Conservation (phyloP, 192 early-diverging fungal species). For the Borealophlyctis nickersoniae region DNA sequence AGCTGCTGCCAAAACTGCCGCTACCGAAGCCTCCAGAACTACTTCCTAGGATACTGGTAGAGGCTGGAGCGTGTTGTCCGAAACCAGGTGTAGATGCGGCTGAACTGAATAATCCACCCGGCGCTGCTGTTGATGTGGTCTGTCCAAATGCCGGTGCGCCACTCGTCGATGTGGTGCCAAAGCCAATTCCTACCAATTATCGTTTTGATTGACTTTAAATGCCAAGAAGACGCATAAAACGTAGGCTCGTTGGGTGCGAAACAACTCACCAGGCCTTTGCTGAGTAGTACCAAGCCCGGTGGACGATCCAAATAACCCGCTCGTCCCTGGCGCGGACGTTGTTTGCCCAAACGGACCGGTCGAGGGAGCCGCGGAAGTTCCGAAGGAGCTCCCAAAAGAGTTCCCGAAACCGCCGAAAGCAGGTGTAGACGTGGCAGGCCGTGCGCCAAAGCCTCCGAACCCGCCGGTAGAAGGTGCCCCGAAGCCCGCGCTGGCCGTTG, state of each 20-base stretch:
- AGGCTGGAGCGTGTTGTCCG: constrained; percentile 15
- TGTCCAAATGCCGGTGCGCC: constrained; percentile 21
- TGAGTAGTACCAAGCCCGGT: constrained; percentile 24
- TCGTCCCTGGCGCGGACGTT: constrained; percentile 6
- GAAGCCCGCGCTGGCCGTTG: constrained; percentile 34
- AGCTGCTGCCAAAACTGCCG: not conserved
- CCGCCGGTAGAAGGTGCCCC: too few species aligned
- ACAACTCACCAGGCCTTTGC: constrained; percentile 13
- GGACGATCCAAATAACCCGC: constrained; percentile 24
- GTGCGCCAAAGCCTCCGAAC: too few species aligned
- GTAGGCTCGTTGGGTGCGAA: constrained; percentile 17
- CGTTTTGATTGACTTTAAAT: constrained; percentile 5
- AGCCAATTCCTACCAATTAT: constrained; percentile 8
- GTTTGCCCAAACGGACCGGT: constrained; percentile 31
- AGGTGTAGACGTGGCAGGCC: constrained; percentile 25
- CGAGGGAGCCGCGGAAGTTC: not conserved
- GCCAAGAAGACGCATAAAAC: constrained; percentile 4
- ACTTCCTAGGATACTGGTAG: not conserved
- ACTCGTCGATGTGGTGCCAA: constrained; percentile 21
- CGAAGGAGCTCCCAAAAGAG: constrained; percentile 18
- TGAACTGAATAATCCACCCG: constrained; percentile 30
- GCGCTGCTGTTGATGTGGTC: constrained; percentile 1
- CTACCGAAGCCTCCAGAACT: not conserved
- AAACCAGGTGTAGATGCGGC: constrained; percentile 29
- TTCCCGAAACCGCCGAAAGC: constrained; percentile 50